Base-by-base conservation (phyloP, 176 grass and related monocot species). In the Triticum dicoccoides region DNA sequence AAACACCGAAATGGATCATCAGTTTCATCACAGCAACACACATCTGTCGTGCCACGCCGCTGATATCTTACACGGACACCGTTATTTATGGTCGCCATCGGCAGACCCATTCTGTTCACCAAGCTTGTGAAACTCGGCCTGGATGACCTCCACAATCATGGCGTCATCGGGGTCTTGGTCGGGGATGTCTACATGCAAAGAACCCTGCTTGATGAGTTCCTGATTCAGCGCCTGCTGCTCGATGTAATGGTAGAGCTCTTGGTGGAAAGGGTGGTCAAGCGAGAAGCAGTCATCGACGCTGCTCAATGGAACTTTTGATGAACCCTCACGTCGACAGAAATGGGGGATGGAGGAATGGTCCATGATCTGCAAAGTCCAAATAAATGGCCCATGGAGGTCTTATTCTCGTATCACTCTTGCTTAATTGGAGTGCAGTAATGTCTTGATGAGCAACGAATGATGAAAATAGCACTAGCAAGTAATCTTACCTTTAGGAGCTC, bases 91-190 rank as follows among this genome's bases (percentile, higher is more conserved):
- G 5, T 42, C 11, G 4, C 80, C 91, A 76, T 92, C 77, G 61
- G 44, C 2, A 25, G 51, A 77, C 20, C 85, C 81, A 7, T 94
- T 95, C 78, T 92, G 30, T 23, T 75, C 93, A 32, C 71, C 89
- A 2, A 93, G 89, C 67, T 98, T 95, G 69, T 98, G 96, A 45
- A 98, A 92, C 90, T 95, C 91, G 2, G 89, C 77, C 83, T 95
- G 77, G 4, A 98, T 93, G 68, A 87, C 89, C 85, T 93, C 81
- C 14, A 93, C 88, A 1, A 98, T 95, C 73, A 90, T 93, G 15
- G 80, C 82, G 0, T 89, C 96, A 27, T 83, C 78, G 0, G 85
- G 93, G 17, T 95, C 88, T 59, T 94, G 93, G 15, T 92, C 91
- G 1, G 96, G 96, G 65, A 98, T 91, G 14, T 85, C 82, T 17